Evolutionary conservation across 208 protist species (phyloP).

Genomic region (Leishmania gerbilli): DNA sequence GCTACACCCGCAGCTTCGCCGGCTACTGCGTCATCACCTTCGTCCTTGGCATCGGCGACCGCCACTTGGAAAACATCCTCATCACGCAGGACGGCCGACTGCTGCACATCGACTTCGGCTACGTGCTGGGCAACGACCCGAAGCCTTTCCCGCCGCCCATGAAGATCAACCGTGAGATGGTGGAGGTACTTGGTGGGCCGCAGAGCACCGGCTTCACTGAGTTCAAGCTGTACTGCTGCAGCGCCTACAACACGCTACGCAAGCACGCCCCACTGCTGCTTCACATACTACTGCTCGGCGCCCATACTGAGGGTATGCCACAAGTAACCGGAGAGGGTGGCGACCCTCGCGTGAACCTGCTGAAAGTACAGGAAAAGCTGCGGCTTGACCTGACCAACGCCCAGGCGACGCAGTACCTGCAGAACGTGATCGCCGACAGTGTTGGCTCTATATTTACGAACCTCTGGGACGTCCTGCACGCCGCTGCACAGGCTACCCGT

Average conservation of each 20-base stretch:
- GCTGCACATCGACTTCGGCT: conserved; percentile 99
- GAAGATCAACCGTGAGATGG: conserved; percentile 94
- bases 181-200: conserved; percentile 83
- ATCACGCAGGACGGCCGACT: conserved; percentile 92
- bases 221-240: conserved; percentile 93
- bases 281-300: conserved; percentile 94
- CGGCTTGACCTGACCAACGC: conserved; percentile 92
- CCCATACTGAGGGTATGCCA: conserved; percentile 79
- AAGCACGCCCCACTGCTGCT: conserved; percentile 95
- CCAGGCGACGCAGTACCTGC: conserved; percentile 92
- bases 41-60: conserved; percentile 97
- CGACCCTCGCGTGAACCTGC: conserved; percentile 64
- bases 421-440: conserved; percentile 94
- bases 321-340: conserved; percentile 55
- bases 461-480: conserved; percentile 91
- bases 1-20: conserved; percentile 96
- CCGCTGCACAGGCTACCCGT: conserved; percentile 79
- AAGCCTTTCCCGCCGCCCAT: conserved; percentile 98
- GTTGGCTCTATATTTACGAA: conserved; percentile 92
- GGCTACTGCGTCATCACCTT: conserved; percentile 98
- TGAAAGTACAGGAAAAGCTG: conserved; percentile 95
- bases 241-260: conserved; percentile 96
- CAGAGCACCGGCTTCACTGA: conserved; percentile 70
- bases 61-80: conserved; percentile 97
- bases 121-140: conserved; percentile 96